phyloP scores from a whole-genome alignment of 768 basidiomycete genomes.

The Leccinum barrowsii region DNA sequence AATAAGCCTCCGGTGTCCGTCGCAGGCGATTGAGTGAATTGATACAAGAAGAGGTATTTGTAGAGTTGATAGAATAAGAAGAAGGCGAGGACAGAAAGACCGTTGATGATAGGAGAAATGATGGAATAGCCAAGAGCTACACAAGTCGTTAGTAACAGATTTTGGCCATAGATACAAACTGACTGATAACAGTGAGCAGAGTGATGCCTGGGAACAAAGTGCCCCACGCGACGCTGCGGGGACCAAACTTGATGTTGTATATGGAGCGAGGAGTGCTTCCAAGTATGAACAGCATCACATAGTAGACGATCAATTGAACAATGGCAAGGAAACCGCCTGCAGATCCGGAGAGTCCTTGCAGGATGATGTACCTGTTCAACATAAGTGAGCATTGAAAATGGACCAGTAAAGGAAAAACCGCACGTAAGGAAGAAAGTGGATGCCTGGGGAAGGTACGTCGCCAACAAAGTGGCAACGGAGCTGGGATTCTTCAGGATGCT shows the following conservation, averaged over 20 bases:
- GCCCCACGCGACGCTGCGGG: conserved; percentile 71
- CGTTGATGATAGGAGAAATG: conserved; percentile 92
- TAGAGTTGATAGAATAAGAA: conserved; percentile 79
- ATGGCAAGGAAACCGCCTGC: conserved; percentile 80
- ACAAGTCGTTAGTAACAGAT: background rate
- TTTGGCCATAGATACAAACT: conserved; percentile 23
- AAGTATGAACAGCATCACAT: conserved; percentile 83
- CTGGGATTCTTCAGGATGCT: conserved; percentile 63
- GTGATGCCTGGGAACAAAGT: conserved; percentile 68
- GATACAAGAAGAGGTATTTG: conserved; percentile 85
- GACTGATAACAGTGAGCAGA: conserved; percentile 79
- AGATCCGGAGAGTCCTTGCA: conserved; percentile 77
- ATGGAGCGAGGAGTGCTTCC: conserved; percentile 88
- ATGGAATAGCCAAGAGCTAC: conserved; percentile 76
- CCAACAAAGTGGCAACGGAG: conserved; percentile 67
- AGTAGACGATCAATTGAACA: conserved; percentile 76
- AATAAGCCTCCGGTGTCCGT: conserved; percentile 90
- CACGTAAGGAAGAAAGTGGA: conserved; percentile 91
- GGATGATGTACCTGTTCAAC: conserved; percentile 59
- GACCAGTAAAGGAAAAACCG: conserved; percentile 12
- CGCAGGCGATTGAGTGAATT: conserved; percentile 62
- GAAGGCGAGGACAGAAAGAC: conserved; percentile 79
- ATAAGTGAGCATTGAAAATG: background rate
- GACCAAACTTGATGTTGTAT: conserved; percentile 76
- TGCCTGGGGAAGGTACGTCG: conserved; percentile 72